Conservation (phyloP, 139 green algal genomes). For the Astrephomene gubernaculifera region DNA sequence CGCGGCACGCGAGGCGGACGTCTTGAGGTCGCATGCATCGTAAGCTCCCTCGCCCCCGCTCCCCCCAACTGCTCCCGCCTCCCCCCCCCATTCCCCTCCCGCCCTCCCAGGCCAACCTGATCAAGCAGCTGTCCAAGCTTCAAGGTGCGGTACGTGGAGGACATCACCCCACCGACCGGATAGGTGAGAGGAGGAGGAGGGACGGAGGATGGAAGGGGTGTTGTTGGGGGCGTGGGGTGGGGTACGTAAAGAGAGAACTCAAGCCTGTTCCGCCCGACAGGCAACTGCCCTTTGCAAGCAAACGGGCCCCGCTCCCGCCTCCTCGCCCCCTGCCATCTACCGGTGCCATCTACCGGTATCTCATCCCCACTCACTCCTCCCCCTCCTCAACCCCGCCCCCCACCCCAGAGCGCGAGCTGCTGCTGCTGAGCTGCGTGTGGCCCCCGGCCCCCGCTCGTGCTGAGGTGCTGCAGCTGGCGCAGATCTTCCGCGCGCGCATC, state of each 20-base stretch:
- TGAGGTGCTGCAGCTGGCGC: constrained; percentile 92
- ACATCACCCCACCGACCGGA: constrained; percentile 85
- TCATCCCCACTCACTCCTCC: neutral
- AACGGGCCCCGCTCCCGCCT: too few relatives aligned
- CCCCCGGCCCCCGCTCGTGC: constrained; percentile 70
- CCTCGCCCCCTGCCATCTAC: neutral
- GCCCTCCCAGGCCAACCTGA: constrained; percentile 76
- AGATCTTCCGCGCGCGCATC: constrained; percentile 94
- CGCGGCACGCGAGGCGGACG: too few relatives aligned
- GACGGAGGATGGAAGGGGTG: too few relatives aligned
- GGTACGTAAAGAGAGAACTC: too few relatives aligned
- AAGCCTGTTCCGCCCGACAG: too few relatives aligned
- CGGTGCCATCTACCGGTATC: neutral
- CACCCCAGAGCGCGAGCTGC: constrained; percentile 91
- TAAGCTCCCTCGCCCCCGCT: too few relatives aligned
- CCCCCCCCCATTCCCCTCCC: too few relatives aligned
- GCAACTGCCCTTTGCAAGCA: too few relatives aligned
- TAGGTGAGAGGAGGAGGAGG: constrained; percentile 68
- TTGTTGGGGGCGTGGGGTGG: too few relatives aligned
- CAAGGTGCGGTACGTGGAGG: constrained; percentile 97
- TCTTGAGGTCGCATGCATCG: too few relatives aligned
- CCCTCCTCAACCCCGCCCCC: neutral
- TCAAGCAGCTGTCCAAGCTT: constrained; percentile 96
- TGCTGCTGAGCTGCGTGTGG: constrained; percentile 90
- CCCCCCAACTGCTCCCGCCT: too few relatives aligned